Evolutionary conservation across 2,329 filamentous ascomycete species (phyloP), one percentile per base, ranked within the genome.

Genomic region (Fusarium devonianum): DNA sequence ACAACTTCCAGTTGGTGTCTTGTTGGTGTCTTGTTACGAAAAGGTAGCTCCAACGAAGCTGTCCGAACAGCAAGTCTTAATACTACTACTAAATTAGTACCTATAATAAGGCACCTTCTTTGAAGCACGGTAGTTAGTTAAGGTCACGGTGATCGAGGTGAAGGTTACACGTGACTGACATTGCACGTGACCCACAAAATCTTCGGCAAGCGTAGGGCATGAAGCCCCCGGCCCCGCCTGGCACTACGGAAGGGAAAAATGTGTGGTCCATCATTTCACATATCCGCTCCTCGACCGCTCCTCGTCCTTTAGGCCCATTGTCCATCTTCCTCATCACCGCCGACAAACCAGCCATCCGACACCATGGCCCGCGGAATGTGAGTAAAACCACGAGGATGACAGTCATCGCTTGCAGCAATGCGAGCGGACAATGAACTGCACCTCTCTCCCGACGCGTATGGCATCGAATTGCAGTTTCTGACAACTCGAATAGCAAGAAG

Each of bases 401-500:
- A 8, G 40, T 59, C 52, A 36, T n/a, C 18, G 23, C 16, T 25
- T 35, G 33, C 23, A 11, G 32, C 33, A 9, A 14, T n/a, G 32
- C 26, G 42, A 32, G 38, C 26, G 36, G 34, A 40, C 39, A 41
- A 49, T 46, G 48, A 49, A 43, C 48, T 38, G 44, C 21, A 17
- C n/a, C 29, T 46, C 35, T 35, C 22, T 29, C 39, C 45, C 33
- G 16, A 23, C 38, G 35, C 22, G 36, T 37, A 10, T 3, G 30
- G 18, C 30, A 34, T 50, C 30, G 32, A 49, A 44, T 55, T 42
- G 7, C 21, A 49, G 42, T 55, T 45, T 59, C 65, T 73, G 67
- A 68, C 75, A 67, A 67, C 67, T 19, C 60, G 60, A 60, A 73
- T 74, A 92, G 89, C 81, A 95, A 94, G 87, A 97, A 97, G 89